Base-by-base conservation (phyloP, 805 yeast species). In the Grigorovia transvaalensis region DNA sequence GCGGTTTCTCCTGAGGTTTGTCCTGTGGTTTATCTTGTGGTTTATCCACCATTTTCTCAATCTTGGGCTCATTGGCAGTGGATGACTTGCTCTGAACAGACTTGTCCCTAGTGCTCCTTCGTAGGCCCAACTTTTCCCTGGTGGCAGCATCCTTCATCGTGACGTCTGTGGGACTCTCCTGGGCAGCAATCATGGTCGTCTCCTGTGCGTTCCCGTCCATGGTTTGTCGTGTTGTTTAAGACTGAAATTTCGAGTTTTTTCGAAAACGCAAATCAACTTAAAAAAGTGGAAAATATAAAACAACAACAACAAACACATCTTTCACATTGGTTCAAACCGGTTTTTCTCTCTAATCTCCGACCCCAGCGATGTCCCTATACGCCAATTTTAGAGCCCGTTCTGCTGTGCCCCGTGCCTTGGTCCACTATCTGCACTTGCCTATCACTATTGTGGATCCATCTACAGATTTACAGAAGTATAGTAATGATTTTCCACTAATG, bases 401-500 rank as follows among this genome's bases (percentile, higher is more conserved):
- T 20, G 54, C 68, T 54, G 59, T 72, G 27, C 68, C 77, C 54
- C 69, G 71, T 56, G 83, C 79, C 44, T 67, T 85, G 58, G 73
- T 83, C 71, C 78, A 80, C 65, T 70, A 72, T 68, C 75, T 76
- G 69, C 74, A 76, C 55, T 72, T 85, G 61, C 89, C 85, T 59
- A 72, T 84, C 65, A 69, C 73, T 52, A 56, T 82, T 55, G 60
- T 62, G 15, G 64, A 62, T n/a, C 67, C 70, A 9, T 57, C 61
- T 17, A 60, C 61, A 44, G 59, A 53, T 19, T 60, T 65, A 46
- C 74, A 69, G 43, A 74, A 72, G 62, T 79, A 64, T 67, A 62
- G 65, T 51, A 71, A 71, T 60, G 61, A 71, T 62, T 85, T 85
- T 78, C 89, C 91, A 58, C 72, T 81, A 64, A 72, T 70, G 54